Conservation (phyloP, 108 stramenopile genomes). For the Halocafeteria seosinensis region DNA sequence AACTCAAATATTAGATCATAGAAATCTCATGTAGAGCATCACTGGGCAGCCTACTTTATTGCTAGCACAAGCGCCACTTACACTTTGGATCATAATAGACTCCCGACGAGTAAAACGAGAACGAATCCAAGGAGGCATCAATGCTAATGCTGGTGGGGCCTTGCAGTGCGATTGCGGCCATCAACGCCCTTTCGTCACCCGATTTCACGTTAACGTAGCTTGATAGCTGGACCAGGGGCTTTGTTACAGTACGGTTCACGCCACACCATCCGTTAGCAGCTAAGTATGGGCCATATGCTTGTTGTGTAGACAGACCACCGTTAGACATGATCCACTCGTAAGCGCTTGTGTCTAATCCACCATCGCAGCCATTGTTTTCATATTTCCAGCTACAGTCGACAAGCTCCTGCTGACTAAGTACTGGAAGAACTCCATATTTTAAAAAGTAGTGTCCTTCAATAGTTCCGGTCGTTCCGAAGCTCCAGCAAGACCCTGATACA, state of each 20-base stretch:
- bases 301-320: not conserved
- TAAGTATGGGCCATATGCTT: conserved; percentile 4
- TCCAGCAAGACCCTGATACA: conserved; percentile 31
- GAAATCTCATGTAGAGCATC: no score
- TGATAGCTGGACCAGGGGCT: not conserved
- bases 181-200: not conserved
- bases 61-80: not conserved
- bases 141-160: conserved; percentile 12
- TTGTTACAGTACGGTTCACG: not conserved
- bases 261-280: conserved; percentile 9
- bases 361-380: conserved; percentile 22
- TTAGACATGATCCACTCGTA: conserved; percentile 6
- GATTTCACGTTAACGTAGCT: not conserved
- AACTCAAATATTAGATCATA: no score
- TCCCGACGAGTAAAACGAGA: conserved; percentile 9
- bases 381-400: conserved; percentile 13
- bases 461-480: conserved; percentile 38
- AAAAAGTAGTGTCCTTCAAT: conserved; percentile 9
- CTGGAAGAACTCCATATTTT: not conserved
- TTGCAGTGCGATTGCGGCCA: not conserved
- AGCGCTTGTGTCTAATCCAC: conserved; percentile 11
- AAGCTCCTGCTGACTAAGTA: conserved; percentile 9
- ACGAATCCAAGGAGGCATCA: conserved; percentile 4
- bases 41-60: no score
- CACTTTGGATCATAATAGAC: conserved; percentile 8